Evolutionary conservation across 257 asterid genomes (phyloP), one percentile per base, ranked within the genome.

Genomic region (Marsdenia floribunda): DNA sequence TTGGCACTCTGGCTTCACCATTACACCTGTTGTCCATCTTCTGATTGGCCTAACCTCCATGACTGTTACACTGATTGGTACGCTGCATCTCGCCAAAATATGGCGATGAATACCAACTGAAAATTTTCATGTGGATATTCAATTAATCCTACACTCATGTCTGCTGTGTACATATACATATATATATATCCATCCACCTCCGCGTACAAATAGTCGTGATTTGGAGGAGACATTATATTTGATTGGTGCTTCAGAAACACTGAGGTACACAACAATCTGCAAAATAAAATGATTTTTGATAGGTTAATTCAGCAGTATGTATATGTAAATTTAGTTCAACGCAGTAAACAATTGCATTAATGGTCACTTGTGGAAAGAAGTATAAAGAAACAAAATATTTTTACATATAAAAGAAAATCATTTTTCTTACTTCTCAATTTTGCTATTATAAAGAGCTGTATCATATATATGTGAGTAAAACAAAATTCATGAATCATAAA

Each of bases 21-120:
- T 78, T 93, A 84, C 90, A 90, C 96, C 33, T 79, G 84, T 72
- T 91, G 97, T 73, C 82, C 97, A 18, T 80, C 89, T 73, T 88
- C 97, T 37, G 97, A 93, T 46, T 93, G 98, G 98, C 98, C 97
- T 47, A 91, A 93, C 65, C 97, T 91, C 74, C 97, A 83, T 8
- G 73, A 81, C 8, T 87, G 88, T 84, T 93, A 90, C 78, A 84
- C 90, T 16, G 85, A 81, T 22, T 93, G 98, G 98, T 88, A 82
- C 76, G 73, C 68, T 3, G 84, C 88, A 75, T 85, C 97, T 55
- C 93, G 97, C 4, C 76, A 81, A 69, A 87, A 81, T 46, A 50
- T 89, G 74, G 38, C 65, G 74, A 38, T 68, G 47, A 72, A 3
- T 54, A 58, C 49, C 71, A 75, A 18, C 46, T 55, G 22, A n/a